Conservation (phyloP, 345 rosid genomes). For the Microcos paniculata region DNA sequence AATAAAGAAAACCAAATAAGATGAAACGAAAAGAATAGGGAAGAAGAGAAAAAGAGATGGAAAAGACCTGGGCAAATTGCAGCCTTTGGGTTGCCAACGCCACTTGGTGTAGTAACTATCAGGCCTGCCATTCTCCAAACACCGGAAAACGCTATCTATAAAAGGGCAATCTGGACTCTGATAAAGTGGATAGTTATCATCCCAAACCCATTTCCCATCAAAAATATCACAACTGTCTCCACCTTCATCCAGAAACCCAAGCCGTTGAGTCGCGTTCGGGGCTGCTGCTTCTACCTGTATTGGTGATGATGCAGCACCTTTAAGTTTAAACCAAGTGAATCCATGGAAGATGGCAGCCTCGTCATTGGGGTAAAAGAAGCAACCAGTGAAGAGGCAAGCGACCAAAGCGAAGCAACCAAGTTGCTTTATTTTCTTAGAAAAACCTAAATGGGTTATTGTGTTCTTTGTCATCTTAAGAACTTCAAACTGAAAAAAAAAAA, state of each 20-base stretch:
- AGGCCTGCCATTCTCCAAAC: slow-evolving; percentile 80
- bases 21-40: background rate
- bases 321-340: slow-evolving; percentile 30
- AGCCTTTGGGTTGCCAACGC: slow-evolving; percentile 90
- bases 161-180: slow-evolving; percentile 74
- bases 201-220: slow-evolving; percentile 93
- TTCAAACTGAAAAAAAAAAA: background rate
- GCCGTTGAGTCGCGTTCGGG: slow-evolving; percentile 19
- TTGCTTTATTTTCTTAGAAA: slow-evolving; percentile 43
- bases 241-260: slow-evolving; percentile 53
- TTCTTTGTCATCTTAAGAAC: slow-evolving; percentile 11
- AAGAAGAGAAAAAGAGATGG: background rate
- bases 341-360: slow-evolving; percentile 24
- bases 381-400: slow-evolving; percentile 36
- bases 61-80: slow-evolving; percentile 77
- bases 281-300: background rate
- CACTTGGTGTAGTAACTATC: slow-evolving; percentile 82
- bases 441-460: slow-evolving; percentile 37
- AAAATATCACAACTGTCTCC: slow-evolving; percentile 68
- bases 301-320: slow-evolving; percentile 18
- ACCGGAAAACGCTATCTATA: slow-evolving; percentile 78
- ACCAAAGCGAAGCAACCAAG: slow-evolving; percentile 46
- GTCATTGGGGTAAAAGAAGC: slow-evolving; percentile 48
- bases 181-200: slow-evolving; percentile 75
- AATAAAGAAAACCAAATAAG: background rate